Evolutionary conservation across 768 basidiomycete species (phyloP).

Genomic region (Rhizopogon rudus): DNA sequence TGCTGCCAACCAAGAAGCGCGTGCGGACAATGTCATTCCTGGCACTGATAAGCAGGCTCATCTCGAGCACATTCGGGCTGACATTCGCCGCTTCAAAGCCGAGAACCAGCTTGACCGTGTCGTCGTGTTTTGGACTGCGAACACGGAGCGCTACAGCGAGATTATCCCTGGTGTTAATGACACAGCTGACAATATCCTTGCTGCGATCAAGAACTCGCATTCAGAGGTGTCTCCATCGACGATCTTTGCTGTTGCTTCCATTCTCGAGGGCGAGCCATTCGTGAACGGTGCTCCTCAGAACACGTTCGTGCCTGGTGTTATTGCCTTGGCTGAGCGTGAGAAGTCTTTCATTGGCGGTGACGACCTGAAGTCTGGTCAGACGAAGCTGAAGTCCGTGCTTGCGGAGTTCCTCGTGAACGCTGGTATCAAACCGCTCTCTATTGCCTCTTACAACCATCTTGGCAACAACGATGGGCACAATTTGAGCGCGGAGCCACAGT

Average conservation of each 20-base stretch:
- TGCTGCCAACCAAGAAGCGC: constrained; percentile 94
- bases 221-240: constrained; percentile 95
- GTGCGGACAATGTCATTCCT: constrained; percentile 90
- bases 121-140: constrained; percentile 97
- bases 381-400: constrained; percentile 93
- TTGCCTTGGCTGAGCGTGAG: constrained; percentile 85
- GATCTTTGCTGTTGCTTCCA: constrained; percentile 90
- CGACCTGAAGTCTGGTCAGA: constrained; percentile 97
- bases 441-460: constrained; percentile 97
- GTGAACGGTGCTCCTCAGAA: constrained; percentile 98
- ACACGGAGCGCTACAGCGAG: constrained; percentile 97
- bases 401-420: constrained; percentile 99
- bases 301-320: constrained; percentile 95
- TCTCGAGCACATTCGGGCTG: constrained; percentile 86
- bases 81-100: constrained; percentile 90
- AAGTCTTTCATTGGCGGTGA: constrained; percentile 95
- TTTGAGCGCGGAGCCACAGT: constrained; percentile 85
- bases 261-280: constrained; percentile 93
- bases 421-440: constrained; percentile 95
- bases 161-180: constrained; percentile 95
- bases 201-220: constrained; percentile 79
- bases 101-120: constrained; percentile 80
- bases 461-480: constrained; percentile 98
- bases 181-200: constrained; percentile 82
- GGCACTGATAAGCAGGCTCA: constrained; percentile 87